These are phyloP conservation scores for Castanopsis chinensis DNA, from an alignment of 306 rosid genomes.

Conservation along the genomic window DNA sequence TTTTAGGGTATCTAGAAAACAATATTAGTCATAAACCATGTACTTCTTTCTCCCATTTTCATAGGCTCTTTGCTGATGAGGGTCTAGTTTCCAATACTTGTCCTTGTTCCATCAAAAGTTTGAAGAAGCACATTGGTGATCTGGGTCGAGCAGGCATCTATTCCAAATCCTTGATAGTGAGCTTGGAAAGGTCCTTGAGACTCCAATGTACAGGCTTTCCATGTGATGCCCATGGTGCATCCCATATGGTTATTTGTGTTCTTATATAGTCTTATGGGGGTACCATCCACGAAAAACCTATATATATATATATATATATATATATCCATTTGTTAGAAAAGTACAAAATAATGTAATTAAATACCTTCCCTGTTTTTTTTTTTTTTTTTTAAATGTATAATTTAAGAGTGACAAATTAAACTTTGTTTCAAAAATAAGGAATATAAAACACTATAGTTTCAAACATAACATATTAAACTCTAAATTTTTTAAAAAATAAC, in stretches of 20 bases:
- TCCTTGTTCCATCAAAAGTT: constrained; percentile 18
- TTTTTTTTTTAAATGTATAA: no score
- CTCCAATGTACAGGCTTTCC: constrained; percentile 23
- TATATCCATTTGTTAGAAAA: background rate
- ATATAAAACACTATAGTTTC: no score
- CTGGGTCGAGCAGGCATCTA: constrained; percentile 1
- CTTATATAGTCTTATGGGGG: constrained; percentile 27
- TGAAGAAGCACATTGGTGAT: constrained; percentile 1
- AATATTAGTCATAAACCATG: constrained; percentile 26
- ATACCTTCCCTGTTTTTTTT: no score
- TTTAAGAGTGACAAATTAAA: no score
- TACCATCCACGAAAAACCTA: constrained; percentile 26
- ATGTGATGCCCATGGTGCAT: constrained; percentile 9
- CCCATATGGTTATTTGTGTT: constrained; percentile 35
- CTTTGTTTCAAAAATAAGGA: no score
- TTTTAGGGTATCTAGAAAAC: background rate
- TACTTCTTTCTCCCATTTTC: constrained; percentile 18
- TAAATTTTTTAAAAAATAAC: no score
- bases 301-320: background rate
- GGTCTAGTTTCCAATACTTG: background rate
- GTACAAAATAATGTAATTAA: background rate
- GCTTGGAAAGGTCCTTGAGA: constrained; percentile 20
- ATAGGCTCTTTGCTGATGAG: background rate
- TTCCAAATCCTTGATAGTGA: constrained; percentile 11
- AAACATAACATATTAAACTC: no score